phyloP scores from a whole-genome alignment of 192 early-diverging fungal species.

The Ambispora gerdemannii region DNA sequence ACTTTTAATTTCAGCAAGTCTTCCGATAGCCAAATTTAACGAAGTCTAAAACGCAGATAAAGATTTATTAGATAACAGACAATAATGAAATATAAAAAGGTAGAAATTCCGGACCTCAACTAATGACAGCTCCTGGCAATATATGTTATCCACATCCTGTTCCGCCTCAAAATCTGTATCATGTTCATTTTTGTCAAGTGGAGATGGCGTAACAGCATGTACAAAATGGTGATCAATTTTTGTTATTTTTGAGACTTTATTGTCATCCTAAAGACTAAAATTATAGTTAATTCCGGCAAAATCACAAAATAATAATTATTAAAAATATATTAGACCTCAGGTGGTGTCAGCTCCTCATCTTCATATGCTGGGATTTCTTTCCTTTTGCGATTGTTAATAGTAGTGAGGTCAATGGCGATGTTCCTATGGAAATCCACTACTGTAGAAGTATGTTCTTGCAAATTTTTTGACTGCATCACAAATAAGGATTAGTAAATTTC shows the following conservation, averaged over 20 bases:
- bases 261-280: too few species aligned
- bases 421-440: conserved; percentile 25
- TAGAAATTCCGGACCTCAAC: conserved; percentile 27
- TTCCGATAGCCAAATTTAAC: conserved; percentile 31
- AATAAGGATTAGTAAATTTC: conserved; percentile 28
- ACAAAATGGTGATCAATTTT: too few species aligned
- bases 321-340: background rate
- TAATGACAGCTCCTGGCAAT: conserved; percentile 32
- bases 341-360: conserved; percentile 6
- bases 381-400: conserved; percentile 6
- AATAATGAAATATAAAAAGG: conserved; percentile 31
- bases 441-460: conserved; percentile 23
- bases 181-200: conserved; percentile 30
- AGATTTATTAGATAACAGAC: conserved; percentile 31
- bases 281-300: too few species aligned
- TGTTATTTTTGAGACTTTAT: too few species aligned
- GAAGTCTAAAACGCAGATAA: conserved; percentile 28
- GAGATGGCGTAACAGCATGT: conserved; percentile 3
- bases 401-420: conserved; percentile 13
- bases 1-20: conserved; percentile 18
- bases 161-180: conserved; percentile 24
- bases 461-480: conserved; percentile 12
- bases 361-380: background rate
- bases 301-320: background rate
- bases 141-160: conserved; percentile 28